Percentiles rank a stretch among this genome's conserved stretches.
phyloP scores from a whole-genome alignment of 208 protist genomes.

The Wallacemonas sp. region DNA sequence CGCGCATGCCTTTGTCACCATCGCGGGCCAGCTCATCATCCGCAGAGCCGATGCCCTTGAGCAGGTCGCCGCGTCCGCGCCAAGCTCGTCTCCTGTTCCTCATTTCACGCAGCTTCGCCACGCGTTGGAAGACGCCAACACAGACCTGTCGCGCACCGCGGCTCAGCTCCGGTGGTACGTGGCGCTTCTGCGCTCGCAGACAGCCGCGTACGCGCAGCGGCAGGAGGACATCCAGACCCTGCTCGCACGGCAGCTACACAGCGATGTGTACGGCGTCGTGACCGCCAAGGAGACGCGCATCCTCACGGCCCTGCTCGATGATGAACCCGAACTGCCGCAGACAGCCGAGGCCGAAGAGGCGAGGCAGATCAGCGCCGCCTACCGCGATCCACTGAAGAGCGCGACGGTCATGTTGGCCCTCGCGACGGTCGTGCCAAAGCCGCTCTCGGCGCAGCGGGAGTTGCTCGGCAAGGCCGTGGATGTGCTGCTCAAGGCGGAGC shows the following conservation, averaged over 20 bases:
- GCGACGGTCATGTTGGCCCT: conserved; percentile 52
- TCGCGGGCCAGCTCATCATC: conserved; percentile 18
- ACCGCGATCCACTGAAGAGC: conserved; percentile 28
- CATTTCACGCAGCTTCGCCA: conserved; percentile 12
- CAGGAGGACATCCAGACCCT: conserved; percentile 62
- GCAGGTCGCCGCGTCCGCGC: neutral
- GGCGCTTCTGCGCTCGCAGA: conserved; percentile 46
- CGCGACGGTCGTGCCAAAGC: conserved; percentile 51
- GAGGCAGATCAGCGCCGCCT: conserved; percentile 47
- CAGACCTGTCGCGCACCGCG: conserved; percentile 59
- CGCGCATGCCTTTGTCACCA: conserved; percentile 18
- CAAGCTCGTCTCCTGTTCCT: neutral
- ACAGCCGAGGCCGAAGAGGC: conserved; percentile 56
- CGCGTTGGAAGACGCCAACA: conserved; percentile 57
- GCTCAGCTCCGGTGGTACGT: conserved; percentile 61
- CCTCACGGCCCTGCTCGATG: conserved; percentile 44
- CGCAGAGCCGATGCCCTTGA: neutral
- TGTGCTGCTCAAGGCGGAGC: conserved; percentile 30
- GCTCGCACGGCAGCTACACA: conserved; percentile 56
- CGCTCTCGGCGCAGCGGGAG: conserved; percentile 34
- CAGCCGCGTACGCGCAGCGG: conserved; percentile 41
- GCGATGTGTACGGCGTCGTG: conserved; percentile 61
- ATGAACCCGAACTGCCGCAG: conserved; percentile 50
- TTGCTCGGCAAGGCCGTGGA: conserved; percentile 47
- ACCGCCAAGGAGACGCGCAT: conserved; percentile 78